phyloP scores from a whole-genome alignment of 306 rosid genomes.

The Hippophae rhamnoides region DNA sequence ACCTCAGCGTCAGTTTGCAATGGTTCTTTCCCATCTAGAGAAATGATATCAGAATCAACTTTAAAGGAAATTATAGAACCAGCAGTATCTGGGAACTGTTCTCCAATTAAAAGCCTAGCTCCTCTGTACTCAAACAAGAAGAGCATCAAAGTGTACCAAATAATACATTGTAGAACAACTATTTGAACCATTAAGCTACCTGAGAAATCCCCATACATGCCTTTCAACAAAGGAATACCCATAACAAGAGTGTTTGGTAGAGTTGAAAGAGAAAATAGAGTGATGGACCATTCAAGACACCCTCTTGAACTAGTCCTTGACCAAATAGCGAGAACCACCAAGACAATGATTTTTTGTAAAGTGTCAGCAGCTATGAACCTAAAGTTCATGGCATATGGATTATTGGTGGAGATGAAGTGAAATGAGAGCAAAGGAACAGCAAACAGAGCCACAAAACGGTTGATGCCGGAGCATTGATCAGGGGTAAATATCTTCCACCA shows the following conservation, averaged over 20 bases:
- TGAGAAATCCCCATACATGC: conserved; percentile 59
- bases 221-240: conserved; percentile 74
- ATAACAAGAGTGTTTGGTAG: conserved; percentile 79
- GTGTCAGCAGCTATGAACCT: conserved; percentile 71
- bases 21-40: conserved; percentile 71
- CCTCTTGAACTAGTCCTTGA: conserved; percentile 44
- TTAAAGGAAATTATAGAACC: conserved; percentile 59
- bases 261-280: conserved; percentile 68
- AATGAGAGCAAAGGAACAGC: conserved; percentile 81
- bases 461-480: conserved; percentile 79
- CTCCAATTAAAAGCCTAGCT: conserved; percentile 56
- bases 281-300: conserved; percentile 68
- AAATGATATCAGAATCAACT: conserved; percentile 70
- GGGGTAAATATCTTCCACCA: conserved; percentile 92
- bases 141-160: conserved; percentile 75
- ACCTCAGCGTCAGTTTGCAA: conserved; percentile 71
- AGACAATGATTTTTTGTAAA: conserved; percentile 48
- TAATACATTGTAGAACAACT: conserved; percentile 71
- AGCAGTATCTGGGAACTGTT: conserved; percentile 80
- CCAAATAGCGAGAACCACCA: conserved; percentile 44
- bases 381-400: conserved; percentile 74
- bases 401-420: conserved; percentile 74
- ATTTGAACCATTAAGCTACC: conserved; percentile 71
- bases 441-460: conserved; percentile 80
- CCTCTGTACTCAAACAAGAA: conserved; percentile 81